Evolutionary conservation across 176 grass and related monocot species (phyloP).

Genomic region (Raddia guianensis): DNA sequence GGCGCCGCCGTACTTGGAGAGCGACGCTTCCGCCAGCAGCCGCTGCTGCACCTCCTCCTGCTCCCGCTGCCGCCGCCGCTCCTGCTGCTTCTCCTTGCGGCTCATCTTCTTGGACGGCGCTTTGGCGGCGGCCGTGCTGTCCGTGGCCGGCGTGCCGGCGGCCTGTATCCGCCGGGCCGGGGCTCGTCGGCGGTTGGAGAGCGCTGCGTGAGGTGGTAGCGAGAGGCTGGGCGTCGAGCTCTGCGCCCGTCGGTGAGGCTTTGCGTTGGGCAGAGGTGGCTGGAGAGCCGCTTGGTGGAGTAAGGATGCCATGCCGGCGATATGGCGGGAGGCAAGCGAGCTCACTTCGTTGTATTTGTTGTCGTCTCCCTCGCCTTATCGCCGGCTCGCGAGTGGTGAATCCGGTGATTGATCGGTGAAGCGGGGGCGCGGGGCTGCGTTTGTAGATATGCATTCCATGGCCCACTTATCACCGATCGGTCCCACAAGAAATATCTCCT

Average conservation of each 20-base stretch:
- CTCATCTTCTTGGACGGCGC: conserved; percentile 28
- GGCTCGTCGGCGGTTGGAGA: conserved; percentile 12
- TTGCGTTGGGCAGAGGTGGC: neutral
- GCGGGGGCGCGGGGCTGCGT: conserved; percentile 8
- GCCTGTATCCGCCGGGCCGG: conserved; percentile 17
- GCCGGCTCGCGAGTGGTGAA: conserved; percentile 13
- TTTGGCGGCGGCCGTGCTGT: conserved; percentile 9
- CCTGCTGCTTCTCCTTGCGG: conserved; percentile 34
- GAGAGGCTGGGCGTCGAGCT: neutral
- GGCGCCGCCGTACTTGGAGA: neutral
- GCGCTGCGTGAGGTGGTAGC: neutral
- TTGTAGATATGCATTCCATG: conserved; percentile 8
- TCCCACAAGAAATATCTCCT: conserved; percentile 24
- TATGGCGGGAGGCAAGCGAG: neutral
- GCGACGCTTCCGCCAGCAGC: conserved; percentile 18
- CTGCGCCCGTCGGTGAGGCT: neutral
- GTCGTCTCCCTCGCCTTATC: too few species aligned
- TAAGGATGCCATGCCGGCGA: conserved; percentile 49
- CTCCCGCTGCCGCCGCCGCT: conserved; percentile 15
- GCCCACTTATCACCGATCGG: neutral
- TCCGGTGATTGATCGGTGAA: neutral
- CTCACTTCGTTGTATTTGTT: neutral
- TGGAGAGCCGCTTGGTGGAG: conserved; percentile 46
- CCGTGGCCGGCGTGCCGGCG: conserved; percentile 29
- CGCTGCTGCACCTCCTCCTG: conserved; percentile 22